A percentile compares a stretch with the other conserved stretches of the same genome.
These are phyloP conservation scores for Amylocarpus encephaloides DNA, from an alignment of 2,329 filamentous ascomycete species.

Conservation along the genomic window DNA sequence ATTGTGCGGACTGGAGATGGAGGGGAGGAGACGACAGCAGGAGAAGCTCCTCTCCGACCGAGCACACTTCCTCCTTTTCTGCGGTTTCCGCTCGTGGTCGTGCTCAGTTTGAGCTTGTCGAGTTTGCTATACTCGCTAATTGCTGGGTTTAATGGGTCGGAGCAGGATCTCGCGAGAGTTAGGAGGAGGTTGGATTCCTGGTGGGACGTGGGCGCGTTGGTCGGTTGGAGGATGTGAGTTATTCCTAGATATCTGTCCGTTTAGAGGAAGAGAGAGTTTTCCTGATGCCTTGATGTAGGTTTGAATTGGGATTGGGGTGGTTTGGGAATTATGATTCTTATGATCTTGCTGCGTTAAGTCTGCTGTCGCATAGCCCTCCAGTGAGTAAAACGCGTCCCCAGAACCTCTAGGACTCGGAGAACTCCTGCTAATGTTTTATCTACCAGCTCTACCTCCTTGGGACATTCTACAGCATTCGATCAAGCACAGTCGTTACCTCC, in stretches of 20 bases:
- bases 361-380: conserved; percentile 69
- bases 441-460: conserved; percentile 63
- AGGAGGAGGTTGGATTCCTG: conserved; percentile 58
- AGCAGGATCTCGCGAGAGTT: conserved; percentile 60
- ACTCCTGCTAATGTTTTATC: neutral
- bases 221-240: conserved; percentile 51
- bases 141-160: conserved; percentile 37
- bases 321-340: conserved; percentile 66
- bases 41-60: conserved; percentile 12
- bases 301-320: conserved; percentile 70
- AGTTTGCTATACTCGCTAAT: conserved; percentile 57
- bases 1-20: too few relatives aligned
- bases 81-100: conserved; percentile 48
- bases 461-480: conserved; percentile 68
- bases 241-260: conserved; percentile 34
- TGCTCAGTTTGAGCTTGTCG: conserved; percentile 55
- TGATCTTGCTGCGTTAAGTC: conserved; percentile 57
- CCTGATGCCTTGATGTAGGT: conserved; percentile 42
- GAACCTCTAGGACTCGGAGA: neutral
- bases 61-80: conserved; percentile 36
- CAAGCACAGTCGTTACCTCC: conserved; percentile 52
- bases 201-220: conserved; percentile 50
- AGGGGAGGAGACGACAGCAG: too few relatives aligned
- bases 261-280: neutral
- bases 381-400: conserved; percentile 37